These are phyloP conservation scores for Fusarium liriodendri DNA, from an alignment of 2,329 filamentous ascomycete species.

Conservation along the genomic window DNA sequence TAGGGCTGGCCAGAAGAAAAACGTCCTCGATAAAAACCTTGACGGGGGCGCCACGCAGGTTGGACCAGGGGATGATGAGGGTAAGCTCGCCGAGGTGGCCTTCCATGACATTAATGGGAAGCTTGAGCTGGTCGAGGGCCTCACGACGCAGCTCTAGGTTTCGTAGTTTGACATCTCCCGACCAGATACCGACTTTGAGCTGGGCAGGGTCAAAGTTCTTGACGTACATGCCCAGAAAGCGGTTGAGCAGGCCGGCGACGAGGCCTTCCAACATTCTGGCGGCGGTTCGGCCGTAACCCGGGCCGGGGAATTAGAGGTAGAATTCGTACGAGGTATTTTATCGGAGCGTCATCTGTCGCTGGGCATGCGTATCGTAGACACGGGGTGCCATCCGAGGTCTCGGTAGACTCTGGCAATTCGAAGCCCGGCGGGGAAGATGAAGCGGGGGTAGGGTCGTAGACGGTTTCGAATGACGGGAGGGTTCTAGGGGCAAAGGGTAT, in stretches of 20 bases:
- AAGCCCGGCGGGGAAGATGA: background rate
- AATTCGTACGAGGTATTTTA: conserved; percentile 31
- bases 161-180: conserved; percentile 93
- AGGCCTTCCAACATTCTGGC: conserved; percentile 93
- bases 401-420: conserved; percentile 9
- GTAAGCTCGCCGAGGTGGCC: conserved; percentile 94
- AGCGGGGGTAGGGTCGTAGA: conserved; percentile 18
- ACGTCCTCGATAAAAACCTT: conserved; percentile 97
- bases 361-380: conserved; percentile 16
- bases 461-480: conserved; percentile 5
- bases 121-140: conserved; percentile 94
- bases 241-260: conserved; percentile 96
- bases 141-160: conserved; percentile 93
- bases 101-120: conserved; percentile 96
- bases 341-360: conserved; percentile 38
- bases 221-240: conserved; percentile 99
- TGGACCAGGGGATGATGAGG: conserved; percentile 96
- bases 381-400: conserved; percentile 39
- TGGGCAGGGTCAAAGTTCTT: conserved; percentile 99
- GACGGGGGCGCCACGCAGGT: conserved; percentile 92
- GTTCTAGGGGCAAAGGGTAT: conserved; percentile 4
- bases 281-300: conserved; percentile 74
- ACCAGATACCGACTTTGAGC: conserved; percentile 99
- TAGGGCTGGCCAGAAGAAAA: conserved; percentile 92
- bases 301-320: conserved; percentile 63